phyloP scores from a whole-genome alignment of 1,284 basidiomycete genomes.

The Flammula alnicola region DNA sequence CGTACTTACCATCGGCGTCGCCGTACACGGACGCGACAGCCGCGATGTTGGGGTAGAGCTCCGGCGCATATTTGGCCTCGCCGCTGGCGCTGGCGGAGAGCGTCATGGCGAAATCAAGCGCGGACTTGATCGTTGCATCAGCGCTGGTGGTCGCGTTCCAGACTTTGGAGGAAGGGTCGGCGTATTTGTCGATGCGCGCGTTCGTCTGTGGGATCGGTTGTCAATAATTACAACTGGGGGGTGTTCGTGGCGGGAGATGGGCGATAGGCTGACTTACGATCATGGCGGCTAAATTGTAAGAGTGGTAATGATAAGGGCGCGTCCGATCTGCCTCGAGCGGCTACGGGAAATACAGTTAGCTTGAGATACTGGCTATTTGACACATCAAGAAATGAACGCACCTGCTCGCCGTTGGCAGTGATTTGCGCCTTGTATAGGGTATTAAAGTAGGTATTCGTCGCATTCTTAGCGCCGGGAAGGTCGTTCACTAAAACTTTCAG shows the following conservation, averaged over 20 bases:
- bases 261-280: constrained; percentile 46
- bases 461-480: constrained; percentile 42
- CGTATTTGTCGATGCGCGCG: constrained; percentile 53
- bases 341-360: constrained; percentile 27
- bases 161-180: constrained; percentile 41
- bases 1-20: constrained; percentile 56
- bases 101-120: constrained; percentile 60
- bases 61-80: constrained; percentile 42
- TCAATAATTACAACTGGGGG: background rate
- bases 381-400: constrained; percentile 21
- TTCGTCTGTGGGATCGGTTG: constrained; percentile 47
- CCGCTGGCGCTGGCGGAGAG: constrained; percentile 35
- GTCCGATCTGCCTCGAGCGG: constrained; percentile 64
- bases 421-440: constrained; percentile 52
- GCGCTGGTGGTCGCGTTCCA: constrained; percentile 53
- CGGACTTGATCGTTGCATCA: constrained; percentile 59
- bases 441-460: constrained; percentile 49
- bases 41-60: constrained; percentile 54
- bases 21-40: constrained; percentile 59
- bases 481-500: constrained; percentile 54
- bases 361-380: background rate
- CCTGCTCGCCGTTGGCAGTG: constrained; percentile 52
- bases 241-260: background rate
- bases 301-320: constrained; percentile 67
- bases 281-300: constrained; percentile 72